Percentiles rank a stretch among this genome's conserved stretches.
These are phyloP conservation scores for Phellinidium pouzarii DNA, from an alignment of 1,284 basidiomycete genomes.

Conservation along the genomic window DNA sequence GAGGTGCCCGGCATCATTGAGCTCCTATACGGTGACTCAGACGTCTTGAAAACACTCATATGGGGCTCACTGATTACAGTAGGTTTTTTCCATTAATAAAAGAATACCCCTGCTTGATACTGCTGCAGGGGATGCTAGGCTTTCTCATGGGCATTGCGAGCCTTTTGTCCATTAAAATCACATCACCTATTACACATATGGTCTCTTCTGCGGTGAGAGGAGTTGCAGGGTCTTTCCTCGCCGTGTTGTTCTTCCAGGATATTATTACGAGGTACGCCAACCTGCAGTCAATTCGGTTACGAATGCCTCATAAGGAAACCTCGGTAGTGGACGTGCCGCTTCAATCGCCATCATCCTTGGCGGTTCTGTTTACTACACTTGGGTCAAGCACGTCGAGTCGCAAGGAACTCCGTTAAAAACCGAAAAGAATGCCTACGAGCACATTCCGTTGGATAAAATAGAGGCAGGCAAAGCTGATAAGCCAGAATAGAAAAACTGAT, in stretches of 20 bases:
- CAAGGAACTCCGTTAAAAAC: conserved; percentile 22
- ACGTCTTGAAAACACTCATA: conserved; percentile 51
- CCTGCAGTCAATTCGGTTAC: conserved; percentile 1
- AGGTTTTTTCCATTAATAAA: not conserved
- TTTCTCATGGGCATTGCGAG: conserved; percentile 90
- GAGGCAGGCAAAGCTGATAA: conserved; percentile 37
- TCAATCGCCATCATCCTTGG: conserved; percentile 74
- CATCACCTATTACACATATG: conserved; percentile 91
- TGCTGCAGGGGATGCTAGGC: conserved; percentile 63
- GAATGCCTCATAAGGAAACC: conserved; percentile 4
- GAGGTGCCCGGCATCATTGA: conserved; percentile 57
- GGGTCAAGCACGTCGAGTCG: conserved; percentile 72
- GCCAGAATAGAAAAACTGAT: not conserved
- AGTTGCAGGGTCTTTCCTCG: conserved; percentile 73
- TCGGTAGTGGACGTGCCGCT: conserved; percentile 64
- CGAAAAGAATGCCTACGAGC: conserved; percentile 32
- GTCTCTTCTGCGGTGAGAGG: conserved; percentile 80
- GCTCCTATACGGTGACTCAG: conserved; percentile 46
- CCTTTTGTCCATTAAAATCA: conserved; percentile 83
- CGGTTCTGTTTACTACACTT: conserved; percentile 82
- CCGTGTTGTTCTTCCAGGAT: conserved; percentile 70
- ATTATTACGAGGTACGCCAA: conserved; percentile 61
- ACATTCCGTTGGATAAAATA: conserved; percentile 43
- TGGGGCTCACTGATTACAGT: conserved; percentile 75
- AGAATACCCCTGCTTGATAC: not conserved